A percentile compares a stretch with the other conserved stretches of the same genome.
Conservation (phyloP, 2,329 filamentous ascomycete genomes). For the Pseudogymnoascus sp. region DNA sequence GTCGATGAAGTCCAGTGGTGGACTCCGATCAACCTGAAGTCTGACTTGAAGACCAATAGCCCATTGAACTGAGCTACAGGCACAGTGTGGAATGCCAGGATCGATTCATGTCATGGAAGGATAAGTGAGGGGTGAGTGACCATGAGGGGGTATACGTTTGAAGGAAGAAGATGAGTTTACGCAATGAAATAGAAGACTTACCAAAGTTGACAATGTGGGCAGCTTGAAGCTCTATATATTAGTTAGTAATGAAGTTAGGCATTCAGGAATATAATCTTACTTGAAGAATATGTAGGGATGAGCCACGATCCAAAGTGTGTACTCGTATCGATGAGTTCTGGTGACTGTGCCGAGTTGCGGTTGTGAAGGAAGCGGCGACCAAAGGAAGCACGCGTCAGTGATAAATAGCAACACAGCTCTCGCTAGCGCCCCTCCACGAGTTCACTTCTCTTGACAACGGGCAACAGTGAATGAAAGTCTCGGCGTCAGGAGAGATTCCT, state of each 20-base stretch:
- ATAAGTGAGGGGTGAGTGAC: not conserved
- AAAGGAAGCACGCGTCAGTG: not conserved
- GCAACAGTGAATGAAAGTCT: not conserved
- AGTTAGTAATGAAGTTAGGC: not conserved
- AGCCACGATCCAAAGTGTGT: not conserved
- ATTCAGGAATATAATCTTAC: not conserved
- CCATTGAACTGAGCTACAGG: not conserved
- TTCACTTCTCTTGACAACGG: not conserved
- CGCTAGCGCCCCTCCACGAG: not conserved
- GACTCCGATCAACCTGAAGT: not conserved
- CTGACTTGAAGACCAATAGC: not conserved
- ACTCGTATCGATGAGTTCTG: not conserved
- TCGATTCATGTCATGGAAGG: not conserved
- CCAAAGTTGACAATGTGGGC: not conserved
- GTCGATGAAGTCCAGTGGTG: not conserved
- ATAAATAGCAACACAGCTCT: not conserved
- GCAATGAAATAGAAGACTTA: not conserved
- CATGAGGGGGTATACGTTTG: not conserved
- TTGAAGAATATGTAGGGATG: not conserved
- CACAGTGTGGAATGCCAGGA: not conserved
- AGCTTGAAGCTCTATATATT: constrained; percentile 1
- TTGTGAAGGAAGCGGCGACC: not conserved
- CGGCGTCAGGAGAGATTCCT: not conserved
- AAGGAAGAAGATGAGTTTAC: not conserved
- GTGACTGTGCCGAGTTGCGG: not conserved